phyloP scores from a whole-genome alignment of 768 basidiomycete genomes.

The Lentinula detonsa region DNA sequence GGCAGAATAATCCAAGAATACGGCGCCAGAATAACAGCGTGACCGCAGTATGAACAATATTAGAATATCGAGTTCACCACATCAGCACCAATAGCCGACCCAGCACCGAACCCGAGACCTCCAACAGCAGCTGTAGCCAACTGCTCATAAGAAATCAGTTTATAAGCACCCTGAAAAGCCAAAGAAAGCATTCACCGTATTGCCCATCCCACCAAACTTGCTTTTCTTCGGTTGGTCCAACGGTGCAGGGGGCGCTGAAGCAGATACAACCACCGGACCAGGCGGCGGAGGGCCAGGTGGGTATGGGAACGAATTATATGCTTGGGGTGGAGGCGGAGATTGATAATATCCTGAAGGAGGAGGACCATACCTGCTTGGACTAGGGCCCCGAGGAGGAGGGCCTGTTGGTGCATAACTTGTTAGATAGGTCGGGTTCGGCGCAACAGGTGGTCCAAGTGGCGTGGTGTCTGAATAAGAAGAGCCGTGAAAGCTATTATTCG shows the following conservation, averaged over 20 bases:
- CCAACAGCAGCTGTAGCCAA: slow-evolving; percentile 59
- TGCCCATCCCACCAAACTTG: slow-evolving; percentile 51
- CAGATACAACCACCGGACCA: slow-evolving; percentile 8
- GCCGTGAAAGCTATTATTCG: not conserved
- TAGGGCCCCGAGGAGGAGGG: slow-evolving; percentile 10
- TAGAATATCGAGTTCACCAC: slow-evolving; percentile 45
- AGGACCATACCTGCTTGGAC: slow-evolving; percentile 6
- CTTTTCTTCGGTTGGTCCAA: slow-evolving; percentile 42
- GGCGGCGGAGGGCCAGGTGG: not conserved
- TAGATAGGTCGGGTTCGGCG: not conserved
- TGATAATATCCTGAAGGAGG: slow-evolving; percentile 14
- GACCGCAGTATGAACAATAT: not conserved
- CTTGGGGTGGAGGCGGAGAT: slow-evolving; percentile 15
- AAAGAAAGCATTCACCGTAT: slow-evolving; percentile 37
- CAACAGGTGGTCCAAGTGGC: not conserved
- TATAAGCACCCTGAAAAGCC: not conserved
- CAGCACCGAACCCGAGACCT: slow-evolving; percentile 73
- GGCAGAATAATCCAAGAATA: not conserved
- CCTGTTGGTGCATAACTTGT: slow-evolving; percentile 1
- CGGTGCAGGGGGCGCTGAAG: slow-evolving; percentile 20
- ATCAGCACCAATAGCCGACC: slow-evolving; percentile 37
- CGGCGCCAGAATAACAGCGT: not conserved
- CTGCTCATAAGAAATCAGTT: slow-evolving; percentile 16
- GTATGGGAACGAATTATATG: slow-evolving; percentile 10
- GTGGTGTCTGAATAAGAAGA: not conserved